Percentiles rank a stretch among this genome's conserved stretches.
Conservation (phyloP, 2,329 filamentous ascomycete genomes). For the Lecanicillium sp. region DNA sequence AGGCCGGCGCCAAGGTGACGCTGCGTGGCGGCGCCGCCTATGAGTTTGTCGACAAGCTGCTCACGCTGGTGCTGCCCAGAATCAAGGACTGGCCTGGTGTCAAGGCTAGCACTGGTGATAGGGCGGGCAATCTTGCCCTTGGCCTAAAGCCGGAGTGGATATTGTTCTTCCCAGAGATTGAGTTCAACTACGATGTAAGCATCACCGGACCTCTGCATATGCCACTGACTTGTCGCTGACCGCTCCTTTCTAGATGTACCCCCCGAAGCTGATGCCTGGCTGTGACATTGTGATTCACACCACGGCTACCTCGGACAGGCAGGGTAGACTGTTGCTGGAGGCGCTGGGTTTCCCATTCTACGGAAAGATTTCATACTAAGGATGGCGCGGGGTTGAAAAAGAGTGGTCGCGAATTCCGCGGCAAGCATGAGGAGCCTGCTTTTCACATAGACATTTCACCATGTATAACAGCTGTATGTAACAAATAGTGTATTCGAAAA, state of each 20-base stretch:
- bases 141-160: conserved; percentile 71
- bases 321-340: conserved; percentile 64
- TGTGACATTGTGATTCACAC: conserved; percentile 80
- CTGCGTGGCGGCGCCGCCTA: conserved; percentile 75
- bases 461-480: conserved; percentile 11
- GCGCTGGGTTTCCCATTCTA: conserved; percentile 59
- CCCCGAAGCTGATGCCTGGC: conserved; percentile 70
- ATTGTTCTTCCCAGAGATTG: conserved; percentile 84
- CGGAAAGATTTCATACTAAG: conserved; percentile 53
- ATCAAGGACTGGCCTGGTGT: conserved; percentile 93
- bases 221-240: too few relatives aligned
- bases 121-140: conserved; percentile 78
- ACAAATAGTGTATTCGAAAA: background rate
- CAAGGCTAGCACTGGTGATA: conserved; percentile 63
- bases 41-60: conserved; percentile 82
- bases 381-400: background rate
- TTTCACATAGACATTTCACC: conserved; percentile 11
- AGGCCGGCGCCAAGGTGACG: conserved; percentile 68
- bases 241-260: conserved; percentile 41
- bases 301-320: conserved; percentile 74
- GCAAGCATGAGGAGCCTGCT: conserved; percentile 8
- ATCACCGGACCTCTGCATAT: too few relatives aligned
- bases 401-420: background rate
- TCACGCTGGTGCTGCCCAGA: conserved; percentile 84
- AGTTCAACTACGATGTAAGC: conserved; percentile 89